phyloP scores from a whole-genome alignment of 192 early-diverging fungal genomes.

The Coemansia sp. region DNA sequence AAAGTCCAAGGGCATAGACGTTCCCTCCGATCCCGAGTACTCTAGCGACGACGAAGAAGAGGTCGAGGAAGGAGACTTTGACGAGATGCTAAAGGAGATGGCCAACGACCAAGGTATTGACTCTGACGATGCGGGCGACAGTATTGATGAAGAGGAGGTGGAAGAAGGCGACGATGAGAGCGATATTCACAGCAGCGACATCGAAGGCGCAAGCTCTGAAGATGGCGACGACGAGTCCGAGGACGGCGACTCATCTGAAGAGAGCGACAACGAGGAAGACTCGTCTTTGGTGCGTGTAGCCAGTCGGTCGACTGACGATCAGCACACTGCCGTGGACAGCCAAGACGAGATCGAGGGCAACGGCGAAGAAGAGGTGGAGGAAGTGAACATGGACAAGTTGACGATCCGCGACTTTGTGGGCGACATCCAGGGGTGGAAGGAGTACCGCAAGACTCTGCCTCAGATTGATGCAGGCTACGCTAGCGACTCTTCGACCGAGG shows the following conservation, averaged over 20 bases:
- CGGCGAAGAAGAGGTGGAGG: constrained; percentile 57
- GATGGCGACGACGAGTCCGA: constrained; percentile 54
- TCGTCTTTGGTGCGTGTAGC: constrained; percentile 51
- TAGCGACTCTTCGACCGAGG: constrained; percentile 90
- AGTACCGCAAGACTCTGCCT: constrained; percentile 65
- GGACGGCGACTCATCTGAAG: constrained; percentile 49
- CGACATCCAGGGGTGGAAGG: constrained; percentile 44
- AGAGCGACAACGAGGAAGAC: constrained; percentile 20
- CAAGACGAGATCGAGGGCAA: constrained; percentile 26
- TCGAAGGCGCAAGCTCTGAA: constrained; percentile 60
- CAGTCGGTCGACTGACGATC: constrained; percentile 58
- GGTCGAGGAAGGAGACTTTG: constrained; percentile 48
- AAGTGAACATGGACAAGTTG: constrained; percentile 49
- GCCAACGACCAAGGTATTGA: constrained; percentile 54
- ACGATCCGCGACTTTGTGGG: constrained; percentile 54
- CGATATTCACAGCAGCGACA: constrained; percentile 51
- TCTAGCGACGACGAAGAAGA: constrained; percentile 24
- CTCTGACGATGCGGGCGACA: constrained; percentile 57
- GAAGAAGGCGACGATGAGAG: constrained; percentile 29
- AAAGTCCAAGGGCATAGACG: constrained; percentile 25
- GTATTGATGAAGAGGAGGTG: constrained; percentile 31
- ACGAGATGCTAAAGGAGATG: constrained; percentile 35
- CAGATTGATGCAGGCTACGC: constrained; percentile 95
- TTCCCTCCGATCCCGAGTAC: constrained; percentile 40
- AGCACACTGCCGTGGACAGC: constrained; percentile 48